phyloP scores from a whole-genome alignment of 1,284 basidiomycete genomes.

The Fomitopsis palustris region DNA sequence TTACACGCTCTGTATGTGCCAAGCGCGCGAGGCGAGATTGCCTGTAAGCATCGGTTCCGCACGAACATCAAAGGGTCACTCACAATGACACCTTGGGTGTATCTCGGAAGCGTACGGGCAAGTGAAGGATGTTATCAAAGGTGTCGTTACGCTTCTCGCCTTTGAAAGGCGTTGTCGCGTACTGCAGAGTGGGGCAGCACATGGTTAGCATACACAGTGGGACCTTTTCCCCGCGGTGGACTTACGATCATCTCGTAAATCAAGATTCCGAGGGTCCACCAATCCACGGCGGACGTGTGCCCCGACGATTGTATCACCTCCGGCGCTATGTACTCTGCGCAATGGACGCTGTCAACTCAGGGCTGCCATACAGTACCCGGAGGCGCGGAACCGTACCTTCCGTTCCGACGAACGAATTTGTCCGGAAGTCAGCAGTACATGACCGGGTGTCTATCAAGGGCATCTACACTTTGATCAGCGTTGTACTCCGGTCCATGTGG shows the following conservation, averaged over 20 bases:
- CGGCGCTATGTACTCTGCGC: constrained; percentile 93
- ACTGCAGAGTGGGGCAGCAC: constrained; percentile 45
- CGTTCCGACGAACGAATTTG: constrained; percentile 98
- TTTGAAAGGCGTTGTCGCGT: constrained; percentile 98
- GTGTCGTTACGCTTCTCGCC: constrained; percentile 92
- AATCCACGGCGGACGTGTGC: constrained; percentile 98
- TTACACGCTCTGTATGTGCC: constrained; percentile 67
- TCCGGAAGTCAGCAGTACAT: constrained; percentile 96
- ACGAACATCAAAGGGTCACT: constrained; percentile 33
- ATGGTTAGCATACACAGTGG: constrained; percentile 7
- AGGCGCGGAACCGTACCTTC: constrained; percentile 63
- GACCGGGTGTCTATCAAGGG: constrained; percentile 95
- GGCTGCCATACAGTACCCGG: constrained; percentile 10
- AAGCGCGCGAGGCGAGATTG: neutral
- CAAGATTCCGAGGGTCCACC: constrained; percentile 99
- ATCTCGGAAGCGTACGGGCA: constrained; percentile 89
- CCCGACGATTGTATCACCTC: constrained; percentile 98
- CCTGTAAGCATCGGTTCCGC: neutral
- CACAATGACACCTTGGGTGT: constrained; percentile 80
- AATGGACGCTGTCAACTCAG: neutral
- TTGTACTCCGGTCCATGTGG: constrained; percentile 12
- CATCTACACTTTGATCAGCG: constrained; percentile 42
- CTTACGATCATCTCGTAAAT: constrained; percentile 99
- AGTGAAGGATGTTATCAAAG: constrained; percentile 91
- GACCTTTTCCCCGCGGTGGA: constrained; percentile 20